Base-by-base conservation (phyloP, 208 protist genomes). In the Herpetomonas muscarum region DNA sequence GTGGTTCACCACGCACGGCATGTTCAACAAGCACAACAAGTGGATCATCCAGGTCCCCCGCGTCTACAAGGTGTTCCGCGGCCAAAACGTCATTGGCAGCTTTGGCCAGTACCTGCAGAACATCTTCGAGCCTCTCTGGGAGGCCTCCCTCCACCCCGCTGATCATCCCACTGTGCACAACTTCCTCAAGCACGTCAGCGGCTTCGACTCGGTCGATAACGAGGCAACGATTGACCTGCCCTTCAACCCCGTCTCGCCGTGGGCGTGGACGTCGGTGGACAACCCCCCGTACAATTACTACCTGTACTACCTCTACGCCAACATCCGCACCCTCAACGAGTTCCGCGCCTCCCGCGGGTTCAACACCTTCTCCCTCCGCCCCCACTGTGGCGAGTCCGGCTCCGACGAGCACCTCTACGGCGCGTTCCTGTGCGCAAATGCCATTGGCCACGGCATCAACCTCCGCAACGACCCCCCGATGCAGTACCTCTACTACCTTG, bases 281-380 rank as follows among this genome's bases (percentile, higher is more conserved):
- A 99, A 99, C 81, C 98, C 98, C 31, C 98, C 98, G 17, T 99
- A 99, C 76, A 92, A 93, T 48, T 99, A 99, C 74, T 99, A 98
- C 70, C 70, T 96, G 21, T 98, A 98, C 79, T 99, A 99, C 73
- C 84, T 99, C 41, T 99, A 98, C 70, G 97, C 98, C 28, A 99
- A 99, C 76, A 85, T 99, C 31, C 68, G 86, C 54, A 90, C 90
- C 17, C 87, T 99, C 10, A 99, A 99, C 76, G 76, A 94, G 58
- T 95, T 98, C 61, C 77, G 98, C 47, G 70, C 74, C 13, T 83
- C 74, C 19, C 82, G 85, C 12, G 87, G 93, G 26, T 85, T 98
- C 66, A 94, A 93, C 49, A 98, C 94, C 3, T 99, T 99, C 61
- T 58, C 75, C n/a, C 86, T 99, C 17, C 92, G 98, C 19, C 98